phyloP scores from a whole-genome alignment of 2,329 filamentous ascomycete genomes.

The Rutstroemia sp. region DNA sequence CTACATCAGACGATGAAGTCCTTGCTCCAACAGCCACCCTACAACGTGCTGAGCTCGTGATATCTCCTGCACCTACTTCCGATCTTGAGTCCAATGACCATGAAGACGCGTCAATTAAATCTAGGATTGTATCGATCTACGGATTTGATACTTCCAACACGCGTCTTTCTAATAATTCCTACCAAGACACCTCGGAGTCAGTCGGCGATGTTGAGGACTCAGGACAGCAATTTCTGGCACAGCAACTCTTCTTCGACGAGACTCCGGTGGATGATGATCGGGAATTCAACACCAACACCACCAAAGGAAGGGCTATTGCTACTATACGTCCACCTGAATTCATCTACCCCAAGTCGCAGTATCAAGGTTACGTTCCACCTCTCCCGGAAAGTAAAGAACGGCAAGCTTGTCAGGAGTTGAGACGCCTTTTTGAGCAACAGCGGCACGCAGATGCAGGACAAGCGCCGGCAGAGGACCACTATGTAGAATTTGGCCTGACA shows the following conservation, averaged over 20 bases:
- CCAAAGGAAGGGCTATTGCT: not conserved
- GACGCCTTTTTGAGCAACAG: not conserved
- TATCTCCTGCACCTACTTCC: too few relatives aligned
- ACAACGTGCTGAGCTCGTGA: too few relatives aligned
- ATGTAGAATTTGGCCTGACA: conserved; percentile 43
- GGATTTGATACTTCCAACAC: too few relatives aligned
- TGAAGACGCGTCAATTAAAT: too few relatives aligned
- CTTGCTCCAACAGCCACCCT: too few relatives aligned
- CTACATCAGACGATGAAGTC: too few relatives aligned
- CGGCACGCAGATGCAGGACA: not conserved
- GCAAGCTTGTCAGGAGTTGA: conserved; percentile 8
- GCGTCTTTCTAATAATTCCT: too few relatives aligned
- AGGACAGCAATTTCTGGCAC: not conserved
- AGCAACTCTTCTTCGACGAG: not conserved
- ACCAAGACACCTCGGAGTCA: too few relatives aligned
- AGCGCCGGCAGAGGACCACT: conserved; percentile 8
- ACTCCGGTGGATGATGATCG: not conserved
- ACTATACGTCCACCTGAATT: conserved; percentile 3
- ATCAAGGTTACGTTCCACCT: conserved; percentile 10
- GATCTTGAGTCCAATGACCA: too few relatives aligned
- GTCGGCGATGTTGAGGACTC: not conserved
- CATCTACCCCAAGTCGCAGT: conserved; percentile 13
- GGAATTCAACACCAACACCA: not conserved
- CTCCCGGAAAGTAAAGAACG: conserved; percentile 12
- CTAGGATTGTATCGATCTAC: too few relatives aligned